These are phyloP conservation scores for Diddensiella transvaalensis DNA, from an alignment of 805 yeast species.

Conservation along the genomic window DNA sequence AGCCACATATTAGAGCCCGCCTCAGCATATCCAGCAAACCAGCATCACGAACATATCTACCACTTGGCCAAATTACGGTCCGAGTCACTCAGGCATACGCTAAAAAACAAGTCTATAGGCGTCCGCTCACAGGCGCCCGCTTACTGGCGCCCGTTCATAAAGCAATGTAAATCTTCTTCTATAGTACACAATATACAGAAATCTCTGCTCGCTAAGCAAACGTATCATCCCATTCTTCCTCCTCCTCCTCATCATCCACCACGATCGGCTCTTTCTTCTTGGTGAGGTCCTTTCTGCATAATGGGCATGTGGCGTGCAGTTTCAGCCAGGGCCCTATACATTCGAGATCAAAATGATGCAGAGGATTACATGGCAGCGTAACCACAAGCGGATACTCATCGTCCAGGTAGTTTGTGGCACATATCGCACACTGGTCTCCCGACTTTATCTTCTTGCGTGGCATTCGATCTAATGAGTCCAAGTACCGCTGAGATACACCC, in stretches of 20 bases:
- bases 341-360: constrained; percentile 81
- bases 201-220: too few species aligned
- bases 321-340: constrained; percentile 89
- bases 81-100: too few species aligned
- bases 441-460: constrained; percentile 39
- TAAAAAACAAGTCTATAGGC: too few species aligned
- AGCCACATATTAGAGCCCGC: too few species aligned
- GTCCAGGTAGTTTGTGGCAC: constrained; percentile 66
- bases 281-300: constrained; percentile 73
- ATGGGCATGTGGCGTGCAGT: constrained; percentile 61
- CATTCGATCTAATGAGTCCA: constrained; percentile 77
- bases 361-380: constrained; percentile 59
- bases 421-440: constrained; percentile 76
- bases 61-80: too few species aligned
- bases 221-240: constrained; percentile 70
- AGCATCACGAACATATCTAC: too few species aligned
- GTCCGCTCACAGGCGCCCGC: too few species aligned
- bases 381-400: constrained; percentile 81
- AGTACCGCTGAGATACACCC: constrained; percentile 56
- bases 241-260: constrained; percentile 37
- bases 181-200: too few species aligned
- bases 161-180: too few species aligned
- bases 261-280: constrained; percentile 40
- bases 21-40: too few species aligned
- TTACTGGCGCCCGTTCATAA: too few species aligned